Base-by-base conservation (phyloP, 306 rosid species). In the Sicyos edulis region DNA sequence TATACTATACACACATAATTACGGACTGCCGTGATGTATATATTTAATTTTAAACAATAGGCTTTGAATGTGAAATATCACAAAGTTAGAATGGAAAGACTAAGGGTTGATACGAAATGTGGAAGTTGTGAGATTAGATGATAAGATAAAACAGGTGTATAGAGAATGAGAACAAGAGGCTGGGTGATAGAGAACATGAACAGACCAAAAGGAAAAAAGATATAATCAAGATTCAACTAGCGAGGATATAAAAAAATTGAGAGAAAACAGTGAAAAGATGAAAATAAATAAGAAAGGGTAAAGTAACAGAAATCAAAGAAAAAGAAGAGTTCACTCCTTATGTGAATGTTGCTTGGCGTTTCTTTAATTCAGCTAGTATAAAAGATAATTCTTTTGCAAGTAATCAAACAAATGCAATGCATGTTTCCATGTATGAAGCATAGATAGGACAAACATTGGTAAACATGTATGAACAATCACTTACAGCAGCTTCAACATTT, bases 401-500 rank as follows among this genome's bases (percentile, higher is more conserved):
- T 19, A 20, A 65, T 20, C 34, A 42, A 42, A 67, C 56, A 47
- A 67, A 13, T 13, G 3, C 22, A 47, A 8, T 1, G 12, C 32
- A 67, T 7, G 32, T 19, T 10, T 52, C 71, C 32, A 10, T 40
- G 7, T 40, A 40, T 40, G 45, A 40, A 40, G 45, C 45, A 40
- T 40, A 40, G 0, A 40, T 40, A 40, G 42, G 42, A 37, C 42
- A 37, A 37, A 40, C 45, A 8, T 40, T 40, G 45, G 45, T 40
- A 40, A 40, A 40, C 1, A 40, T 40, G 45, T 40, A 40, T 40
- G 42, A 8, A 40, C 10, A 40, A 40, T 6, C 45, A 40, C 45
- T 40, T 40, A 40, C 99, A 0, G 97, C 99, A 60, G 99, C 99
- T 86, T 95, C 99, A 19, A 95, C 96, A 78, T 95, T 95, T 65